A percentile compares a stretch with the other conserved stretches of the same genome.
Conservation (phyloP, 164 flowering plant species). For the Aristolochia fimbriata region DNA sequence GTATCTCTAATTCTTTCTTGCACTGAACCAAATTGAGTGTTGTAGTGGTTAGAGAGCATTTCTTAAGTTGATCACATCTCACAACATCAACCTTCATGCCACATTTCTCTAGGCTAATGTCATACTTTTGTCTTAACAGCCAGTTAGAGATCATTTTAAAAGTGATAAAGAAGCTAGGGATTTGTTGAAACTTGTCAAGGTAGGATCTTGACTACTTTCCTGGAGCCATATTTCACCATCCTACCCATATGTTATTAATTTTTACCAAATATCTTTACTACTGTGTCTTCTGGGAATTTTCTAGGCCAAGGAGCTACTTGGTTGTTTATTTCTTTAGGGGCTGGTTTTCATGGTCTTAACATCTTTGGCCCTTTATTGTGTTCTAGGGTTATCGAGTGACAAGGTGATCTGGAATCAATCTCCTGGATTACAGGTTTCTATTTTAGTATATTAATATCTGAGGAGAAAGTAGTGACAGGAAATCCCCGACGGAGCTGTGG, state of each 20-base stretch:
- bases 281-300: neutral
- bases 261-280: neutral
- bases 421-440: too few species aligned
- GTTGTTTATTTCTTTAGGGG: neutral
- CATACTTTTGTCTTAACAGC: conserved; percentile 5
- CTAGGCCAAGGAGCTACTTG: neutral
- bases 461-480: too few species aligned
- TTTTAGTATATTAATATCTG: too few species aligned
- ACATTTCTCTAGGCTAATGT: neutral
- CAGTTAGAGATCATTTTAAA: conserved; percentile 18
- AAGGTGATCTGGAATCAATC: neutral
- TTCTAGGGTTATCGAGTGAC: conserved; percentile 1
- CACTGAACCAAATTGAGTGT: neutral
- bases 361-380: neutral
- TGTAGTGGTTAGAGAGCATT: neutral
- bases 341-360: too few species aligned
- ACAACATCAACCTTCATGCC: neutral
- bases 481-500: too few species aligned
- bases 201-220: neutral
- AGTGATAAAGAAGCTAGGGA: conserved; percentile 11
- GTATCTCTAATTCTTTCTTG: conserved; percentile 18
- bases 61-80: neutral
- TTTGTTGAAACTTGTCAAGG: conserved; percentile 13
- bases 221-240: too few species aligned
- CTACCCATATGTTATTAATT: neutral